phyloP scores from a whole-genome alignment of 2,329 filamentous ascomycete genomes.

The Penicillium hesseltinei region DNA sequence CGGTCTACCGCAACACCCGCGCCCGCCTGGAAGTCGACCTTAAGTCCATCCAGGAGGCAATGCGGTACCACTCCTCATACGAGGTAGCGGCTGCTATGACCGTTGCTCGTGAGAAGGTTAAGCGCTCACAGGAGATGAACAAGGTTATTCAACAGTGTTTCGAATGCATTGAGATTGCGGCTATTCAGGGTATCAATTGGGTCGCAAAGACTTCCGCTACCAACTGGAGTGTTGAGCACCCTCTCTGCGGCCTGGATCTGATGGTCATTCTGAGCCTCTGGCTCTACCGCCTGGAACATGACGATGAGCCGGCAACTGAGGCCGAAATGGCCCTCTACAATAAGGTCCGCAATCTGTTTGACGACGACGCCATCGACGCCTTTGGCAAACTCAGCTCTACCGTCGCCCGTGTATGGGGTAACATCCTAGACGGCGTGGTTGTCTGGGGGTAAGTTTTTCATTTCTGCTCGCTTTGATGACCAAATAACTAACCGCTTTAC shows the following conservation, averaged over 20 bases:
- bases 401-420: constrained; percentile 92
- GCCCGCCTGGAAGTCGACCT: constrained; percentile 91
- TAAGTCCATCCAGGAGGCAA: constrained; percentile 91
- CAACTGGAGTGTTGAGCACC: constrained; percentile 98
- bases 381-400: constrained; percentile 91
- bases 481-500: constrained; percentile 12
- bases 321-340: constrained; percentile 45
- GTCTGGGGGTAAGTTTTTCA: constrained; percentile 86
- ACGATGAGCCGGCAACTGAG: constrained; percentile 70
- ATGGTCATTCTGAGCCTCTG: constrained; percentile 97
- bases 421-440: constrained; percentile 96
- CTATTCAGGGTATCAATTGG: constrained; percentile 92
- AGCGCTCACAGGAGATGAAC: constrained; percentile 95
- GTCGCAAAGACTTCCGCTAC: constrained; percentile 96
- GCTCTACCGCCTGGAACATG: constrained; percentile 99
- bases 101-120: constrained; percentile 86
- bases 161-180: constrained; percentile 94
- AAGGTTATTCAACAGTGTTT: constrained; percentile 98
- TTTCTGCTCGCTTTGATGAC: neutral
- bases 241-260: constrained; percentile 90
- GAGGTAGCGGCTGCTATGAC: constrained; percentile 98
- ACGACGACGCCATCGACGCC: constrained; percentile 81
- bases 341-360: constrained; percentile 80
- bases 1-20: constrained; percentile 91
- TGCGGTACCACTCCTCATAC: constrained; percentile 95